Percentiles rank a stretch among this genome's conserved stretches.
Conservation (phyloP, 2,329 filamentous ascomycete genomes). For the Rugonectria rugulosa region DNA sequence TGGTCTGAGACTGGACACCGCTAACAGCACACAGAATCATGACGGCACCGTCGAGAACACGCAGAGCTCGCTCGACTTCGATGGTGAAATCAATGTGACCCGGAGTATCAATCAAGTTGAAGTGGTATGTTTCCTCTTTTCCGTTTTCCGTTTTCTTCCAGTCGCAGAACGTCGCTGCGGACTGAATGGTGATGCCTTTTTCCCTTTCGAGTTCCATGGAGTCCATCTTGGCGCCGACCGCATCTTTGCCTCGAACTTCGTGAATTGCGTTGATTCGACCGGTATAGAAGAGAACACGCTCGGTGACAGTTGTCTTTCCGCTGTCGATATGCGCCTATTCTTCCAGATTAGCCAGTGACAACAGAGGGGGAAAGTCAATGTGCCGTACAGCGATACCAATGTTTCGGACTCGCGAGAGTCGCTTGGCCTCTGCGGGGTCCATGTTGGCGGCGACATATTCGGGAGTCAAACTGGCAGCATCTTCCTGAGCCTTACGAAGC, state of each 20-base stretch:
- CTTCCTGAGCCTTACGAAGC: slow-evolving; percentile 62
- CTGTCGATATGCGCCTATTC: slow-evolving; percentile 93
- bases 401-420: slow-evolving; percentile 85
- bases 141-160: slow-evolving; percentile 89
- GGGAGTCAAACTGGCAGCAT: slow-evolving; percentile 59
- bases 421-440: slow-evolving; percentile 77
- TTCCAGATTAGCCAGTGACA: slow-evolving; percentile 23
- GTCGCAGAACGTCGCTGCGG: slow-evolving; percentile 96
- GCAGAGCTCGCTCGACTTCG: slow-evolving; percentile 93
- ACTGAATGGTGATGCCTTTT: slow-evolving; percentile 99
- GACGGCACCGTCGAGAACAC: slow-evolving; percentile 94
- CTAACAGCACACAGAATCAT: slow-evolving; percentile 99
- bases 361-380: slow-evolving; percentile 1
- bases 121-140: slow-evolving; percentile 89
- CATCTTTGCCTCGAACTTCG: slow-evolving; percentile 94
- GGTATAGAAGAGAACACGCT: slow-evolving; percentile 97
- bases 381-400: slow-evolving; percentile 89
- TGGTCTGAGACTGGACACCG: slow-evolving; percentile 96
- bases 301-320: slow-evolving; percentile 95
- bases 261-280: slow-evolving; percentile 97
- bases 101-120: slow-evolving; percentile 98
- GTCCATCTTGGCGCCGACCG: slow-evolving; percentile 98
- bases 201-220: slow-evolving; percentile 99
- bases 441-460: slow-evolving; percentile 79
- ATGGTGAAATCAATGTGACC: slow-evolving; percentile 99